These are phyloP conservation scores for Orbilia oligospora DNA, from an alignment of 2,329 filamentous ascomycete genomes.

Conservation along the genomic window DNA sequence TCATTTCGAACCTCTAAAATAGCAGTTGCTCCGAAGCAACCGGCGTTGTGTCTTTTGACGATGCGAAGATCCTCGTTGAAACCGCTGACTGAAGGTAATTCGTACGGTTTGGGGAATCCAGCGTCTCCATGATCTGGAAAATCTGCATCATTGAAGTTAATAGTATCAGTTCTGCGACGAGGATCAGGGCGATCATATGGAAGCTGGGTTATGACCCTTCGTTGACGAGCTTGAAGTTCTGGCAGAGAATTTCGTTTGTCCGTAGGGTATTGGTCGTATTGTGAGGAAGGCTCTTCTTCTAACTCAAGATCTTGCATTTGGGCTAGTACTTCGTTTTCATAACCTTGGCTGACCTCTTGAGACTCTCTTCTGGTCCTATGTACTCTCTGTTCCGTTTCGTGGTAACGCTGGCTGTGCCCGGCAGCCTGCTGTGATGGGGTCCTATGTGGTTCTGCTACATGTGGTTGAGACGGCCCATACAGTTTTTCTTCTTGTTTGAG, in stretches of 20 bases:
- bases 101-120: constrained; percentile 18
- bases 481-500: too few species aligned
- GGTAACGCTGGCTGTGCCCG: too few species aligned
- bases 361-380: too few species aligned
- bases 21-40: constrained; percentile 37
- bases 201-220: not conserved
- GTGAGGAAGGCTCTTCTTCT: too few species aligned
- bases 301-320: too few species aligned
- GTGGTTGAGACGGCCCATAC: too few species aligned
- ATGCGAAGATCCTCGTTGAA: constrained; percentile 14
- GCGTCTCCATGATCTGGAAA: not conserved
- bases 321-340: too few species aligned
- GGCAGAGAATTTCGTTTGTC: not conserved
- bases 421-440: too few species aligned
- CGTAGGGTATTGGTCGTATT: not conserved
- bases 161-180: not conserved
- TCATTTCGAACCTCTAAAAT: constrained; percentile 19
- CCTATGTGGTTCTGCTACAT: too few species aligned
- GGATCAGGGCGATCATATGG: not conserved
- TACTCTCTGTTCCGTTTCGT: too few species aligned
- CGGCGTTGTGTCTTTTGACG: constrained; percentile 12
- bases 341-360: too few species aligned
- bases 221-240: not conserved
- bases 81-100: constrained; percentile 3
- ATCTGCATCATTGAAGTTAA: not conserved